phyloP scores from a whole-genome alignment of 345 rosid species.

The Pelargonium nanum region DNA sequence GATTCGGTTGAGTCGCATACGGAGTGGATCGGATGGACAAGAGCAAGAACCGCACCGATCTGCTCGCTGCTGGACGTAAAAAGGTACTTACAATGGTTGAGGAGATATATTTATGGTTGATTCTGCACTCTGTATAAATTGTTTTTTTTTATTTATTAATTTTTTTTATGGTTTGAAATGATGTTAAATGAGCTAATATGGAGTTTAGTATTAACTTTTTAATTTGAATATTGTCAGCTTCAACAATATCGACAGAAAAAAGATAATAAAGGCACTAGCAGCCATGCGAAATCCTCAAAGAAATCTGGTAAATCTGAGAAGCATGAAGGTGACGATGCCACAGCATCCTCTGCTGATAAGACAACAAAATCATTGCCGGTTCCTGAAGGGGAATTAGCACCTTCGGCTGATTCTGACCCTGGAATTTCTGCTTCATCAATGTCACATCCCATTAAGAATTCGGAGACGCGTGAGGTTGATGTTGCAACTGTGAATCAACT shows the following conservation, averaged over 20 bases:
- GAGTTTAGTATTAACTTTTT: slow-evolving; percentile 10
- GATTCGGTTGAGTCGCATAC: slow-evolving; percentile 14
- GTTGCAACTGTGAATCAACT: slow-evolving; percentile 21
- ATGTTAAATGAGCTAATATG: not conserved
- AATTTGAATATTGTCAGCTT: slow-evolving; percentile 46
- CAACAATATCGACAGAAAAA: slow-evolving; percentile 94
- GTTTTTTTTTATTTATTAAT: not conserved
- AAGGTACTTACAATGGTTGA: slow-evolving; percentile 33
- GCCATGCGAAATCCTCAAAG: slow-evolving; percentile 67
- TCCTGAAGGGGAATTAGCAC: slow-evolving; percentile 29
- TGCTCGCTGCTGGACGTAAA: slow-evolving; percentile 89
- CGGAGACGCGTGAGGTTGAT: slow-evolving; percentile 20
- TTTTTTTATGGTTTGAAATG: not conserved
- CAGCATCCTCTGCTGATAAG: slow-evolving; percentile 17
- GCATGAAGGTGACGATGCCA: slow-evolving; percentile 42
- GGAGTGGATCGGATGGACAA: slow-evolving; percentile 65
- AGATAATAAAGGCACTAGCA: slow-evolving; percentile 59
- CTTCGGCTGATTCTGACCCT: slow-evolving; percentile 17
- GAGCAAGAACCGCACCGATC: slow-evolving; percentile 78
- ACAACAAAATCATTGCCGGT: slow-evolving; percentile 14
- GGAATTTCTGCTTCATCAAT: slow-evolving; percentile 24
- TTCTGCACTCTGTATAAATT: not conserved
- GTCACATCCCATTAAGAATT: slow-evolving; percentile 19
- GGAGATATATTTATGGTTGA: not conserved
- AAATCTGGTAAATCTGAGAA: slow-evolving; percentile 47